A percentile compares a stretch with the other conserved stretches of the same genome.
These are phyloP conservation scores for Begonia peltatifolia DNA, from an alignment of 306 rosid genomes.

Conservation along the genomic window DNA sequence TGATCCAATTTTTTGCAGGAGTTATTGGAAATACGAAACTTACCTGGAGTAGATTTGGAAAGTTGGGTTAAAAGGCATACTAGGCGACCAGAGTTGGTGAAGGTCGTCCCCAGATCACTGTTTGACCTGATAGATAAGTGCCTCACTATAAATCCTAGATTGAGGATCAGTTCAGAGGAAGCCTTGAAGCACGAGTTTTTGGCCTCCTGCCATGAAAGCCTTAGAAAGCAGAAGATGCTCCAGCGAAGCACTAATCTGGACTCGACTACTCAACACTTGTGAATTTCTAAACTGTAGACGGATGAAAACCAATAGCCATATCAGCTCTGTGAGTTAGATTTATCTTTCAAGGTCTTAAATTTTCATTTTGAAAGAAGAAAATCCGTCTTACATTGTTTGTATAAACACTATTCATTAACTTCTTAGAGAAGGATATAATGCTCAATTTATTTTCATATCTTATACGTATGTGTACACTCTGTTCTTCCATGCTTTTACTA, in stretches of 20 bases:
- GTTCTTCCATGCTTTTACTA: too few relatives aligned
- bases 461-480: too few relatives aligned
- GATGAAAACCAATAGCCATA: too few relatives aligned
- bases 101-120: slow-evolving; percentile 16
- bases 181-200: slow-evolving; percentile 24
- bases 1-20: slow-evolving; percentile 8
- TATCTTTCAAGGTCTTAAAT: too few relatives aligned
- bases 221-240: slow-evolving; percentile 19
- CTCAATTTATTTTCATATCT: too few relatives aligned
- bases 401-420: too few relatives aligned
- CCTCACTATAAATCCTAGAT: slow-evolving; percentile 21
- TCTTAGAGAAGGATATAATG: too few relatives aligned
- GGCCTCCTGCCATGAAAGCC: slow-evolving; percentile 18
- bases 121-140: slow-evolving; percentile 24
- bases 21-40: slow-evolving; percentile 12
- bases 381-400: too few relatives aligned
- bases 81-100: slow-evolving; percentile 15
- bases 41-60: slow-evolving; percentile 12
- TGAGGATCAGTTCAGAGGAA: slow-evolving; percentile 24
- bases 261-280: neutral
- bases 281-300: too few relatives aligned
- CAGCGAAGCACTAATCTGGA: slow-evolving; percentile 4
- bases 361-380: too few relatives aligned
- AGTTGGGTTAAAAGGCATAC: slow-evolving; percentile 21
- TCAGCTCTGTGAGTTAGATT: too few relatives aligned